Base-by-base conservation (phyloP, 495 filamentous ascomycete species). In the Aspergillus panamensis region DNA sequence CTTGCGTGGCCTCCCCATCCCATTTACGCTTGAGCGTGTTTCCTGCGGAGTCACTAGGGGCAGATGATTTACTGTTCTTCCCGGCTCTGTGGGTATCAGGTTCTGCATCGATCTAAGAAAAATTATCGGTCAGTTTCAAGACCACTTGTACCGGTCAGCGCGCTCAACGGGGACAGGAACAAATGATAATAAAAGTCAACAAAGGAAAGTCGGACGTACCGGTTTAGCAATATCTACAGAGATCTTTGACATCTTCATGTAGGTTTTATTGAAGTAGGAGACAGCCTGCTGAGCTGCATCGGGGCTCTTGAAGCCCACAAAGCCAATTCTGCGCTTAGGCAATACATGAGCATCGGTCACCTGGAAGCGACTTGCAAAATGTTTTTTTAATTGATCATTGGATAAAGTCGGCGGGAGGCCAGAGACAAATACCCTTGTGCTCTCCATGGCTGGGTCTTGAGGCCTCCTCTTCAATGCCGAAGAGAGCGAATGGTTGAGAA, bases 191-290 rank as follows among this genome's bases (percentile, higher is more conserved):
- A 16, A 16, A 39, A 14, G 31, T 25, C 25, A 25, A 25, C 6
- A 19, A 57, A 8, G 25, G 43, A 44, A 59, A 57, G 21, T 43
- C 55, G 47, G 33, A 74, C 85, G 66, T 81, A 94, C 90, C 61
- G 94, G 87, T 62, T 85, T 85, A 61, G 94, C 95, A 68, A 96
- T 77, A 77, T 97, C 95, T 63, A 97, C 94, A 25, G 72, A 76
- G 62, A 99, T 90, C 82, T 85, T 94, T n/a, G 92, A 95, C 92
- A 96, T 95, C 58, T 91, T 90, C 60, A 98, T 89, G 72, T 92
- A 98, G 58, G 92, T 83, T 66, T 84, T 89, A 76, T 99, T 92
- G 82, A 96, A 96, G 74, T 96, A 96, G 66, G 89, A 90, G 60
- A 93, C 88, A 48, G 94, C 94, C 62, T 84, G 80, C 44, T 80